Evolutionary conservation across 306 rosid genomes (phyloP), one percentile per base, ranked within the genome.

Genomic region (Vigna reflexopilosa): DNA sequence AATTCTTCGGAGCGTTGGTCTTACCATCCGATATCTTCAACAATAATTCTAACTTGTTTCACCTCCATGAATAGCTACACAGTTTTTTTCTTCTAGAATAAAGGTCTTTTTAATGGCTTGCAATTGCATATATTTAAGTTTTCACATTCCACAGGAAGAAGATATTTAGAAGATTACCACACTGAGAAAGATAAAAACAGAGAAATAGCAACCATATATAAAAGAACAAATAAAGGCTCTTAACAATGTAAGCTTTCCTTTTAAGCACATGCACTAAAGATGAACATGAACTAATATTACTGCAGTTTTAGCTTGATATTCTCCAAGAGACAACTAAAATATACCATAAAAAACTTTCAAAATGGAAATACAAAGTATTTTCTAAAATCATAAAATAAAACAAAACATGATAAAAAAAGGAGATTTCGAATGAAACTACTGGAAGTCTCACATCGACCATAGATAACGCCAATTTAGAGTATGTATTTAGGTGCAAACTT

Each of bases 1-100:
- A 81, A 72, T 67, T 69, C 81, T 64, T 83, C 78, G 55, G 67
- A 83, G 73, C 32, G 58, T 84, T 76, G 80, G 80, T 63, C 67
- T 81, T 72, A 45, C 70, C 71, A 44, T 72, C 76, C 34, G 81
- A 69, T 69, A 67, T 55, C 56, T 67, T 49, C 72, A 55, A 56
- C 69, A 50, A 63, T 56, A 54, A 74, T 36, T 73, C 52, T 73
- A 71, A 45, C 54, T 79, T 30, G 52, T 67, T 78, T 84, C 72
- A 70, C n/a, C 64, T 36, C 6, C 58, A 34, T 61, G 55, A 78
- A 67, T 48, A 32, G 50, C 63, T 76, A 36, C 22, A 22, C 49
- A 52, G 22, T 50, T 48, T 67, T 22, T 77, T 62, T 64, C 69
- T 73, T 45, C 69, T 13, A 57, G 1, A 38, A 64, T 65, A 67